A percentile compares a stretch with the other conserved stretches of the same genome.
These are phyloP conservation scores for Purpureocillium takamizusanense DNA, from an alignment of 2,329 filamentous ascomycete genomes.

Conservation along the genomic window DNA sequence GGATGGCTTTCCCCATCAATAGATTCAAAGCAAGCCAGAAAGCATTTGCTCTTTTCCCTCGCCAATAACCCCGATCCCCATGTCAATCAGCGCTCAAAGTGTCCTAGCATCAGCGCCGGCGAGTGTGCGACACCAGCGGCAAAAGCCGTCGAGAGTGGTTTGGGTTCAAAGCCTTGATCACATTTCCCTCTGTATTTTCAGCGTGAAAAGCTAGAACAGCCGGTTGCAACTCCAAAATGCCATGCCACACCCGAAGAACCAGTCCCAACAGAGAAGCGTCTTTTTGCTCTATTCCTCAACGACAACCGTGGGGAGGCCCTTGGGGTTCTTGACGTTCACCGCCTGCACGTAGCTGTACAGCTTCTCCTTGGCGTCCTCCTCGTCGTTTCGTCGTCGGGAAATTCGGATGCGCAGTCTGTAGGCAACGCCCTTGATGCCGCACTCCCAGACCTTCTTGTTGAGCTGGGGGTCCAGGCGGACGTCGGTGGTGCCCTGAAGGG, in stretches of 20 bases:
- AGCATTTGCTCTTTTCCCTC: constrained; percentile 1
- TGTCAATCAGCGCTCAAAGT: no score
- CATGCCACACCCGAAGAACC: constrained; percentile 33
- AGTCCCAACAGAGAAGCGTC: constrained; percentile 26
- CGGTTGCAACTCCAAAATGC: constrained; percentile 38
- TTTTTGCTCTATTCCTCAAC: constrained; percentile 59
- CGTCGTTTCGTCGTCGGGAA: constrained; percentile 99
- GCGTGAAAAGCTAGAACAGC: constrained; percentile 34
- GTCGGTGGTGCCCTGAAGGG: constrained; percentile 76
- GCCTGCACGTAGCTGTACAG: constrained; percentile 99
- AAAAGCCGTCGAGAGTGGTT: no score
- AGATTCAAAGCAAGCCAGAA: neutral
- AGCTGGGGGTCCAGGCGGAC: constrained; percentile 97
- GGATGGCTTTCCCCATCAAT: constrained; percentile 4
- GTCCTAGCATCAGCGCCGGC: no score
- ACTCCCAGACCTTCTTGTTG: constrained; percentile 99
- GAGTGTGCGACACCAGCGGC: no score
- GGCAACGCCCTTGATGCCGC: constrained; percentile 96
- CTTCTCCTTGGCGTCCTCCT: constrained; percentile 99
- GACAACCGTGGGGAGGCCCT: constrained; percentile 88
- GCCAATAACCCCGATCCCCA: neutral
- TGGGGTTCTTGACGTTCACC: constrained; percentile 98
- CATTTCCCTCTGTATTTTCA: constrained; percentile 26
- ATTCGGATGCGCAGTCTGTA: constrained; percentile 97
- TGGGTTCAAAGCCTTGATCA: constrained; percentile 21